Evolutionary conservation across 2,329 filamentous ascomycete species (phyloP).

Genomic region (Ophiostoma australiae): DNA sequence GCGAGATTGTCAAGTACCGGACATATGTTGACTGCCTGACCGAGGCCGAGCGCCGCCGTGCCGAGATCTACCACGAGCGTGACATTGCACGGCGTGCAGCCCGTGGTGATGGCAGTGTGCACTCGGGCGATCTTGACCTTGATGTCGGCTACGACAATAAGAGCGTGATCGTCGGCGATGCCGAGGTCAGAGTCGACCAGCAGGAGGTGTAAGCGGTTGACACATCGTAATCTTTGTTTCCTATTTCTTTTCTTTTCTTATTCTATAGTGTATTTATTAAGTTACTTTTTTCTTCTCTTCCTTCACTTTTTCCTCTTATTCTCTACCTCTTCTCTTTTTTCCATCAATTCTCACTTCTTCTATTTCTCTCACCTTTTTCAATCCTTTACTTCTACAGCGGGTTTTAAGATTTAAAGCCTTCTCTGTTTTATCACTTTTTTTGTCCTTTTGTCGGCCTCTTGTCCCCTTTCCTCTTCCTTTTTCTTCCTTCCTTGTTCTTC

Average conservation of each 20-base stretch:
- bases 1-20: conserved; percentile 93
- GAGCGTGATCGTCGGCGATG: conserved; percentile 15
- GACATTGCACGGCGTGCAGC: conserved; percentile 48
- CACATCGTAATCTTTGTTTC: neutral
- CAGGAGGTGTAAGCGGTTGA: neutral
- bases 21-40: conserved; percentile 87
- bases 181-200: conserved; percentile 15
- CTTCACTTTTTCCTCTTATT: neutral
- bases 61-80: conserved; percentile 63
- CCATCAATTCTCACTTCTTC: too few species aligned
- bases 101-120: conserved; percentile 35
- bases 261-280: neutral
- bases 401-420: neutral
- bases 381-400: neutral
- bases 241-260: neutral
- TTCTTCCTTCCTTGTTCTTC: neutral
- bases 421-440: neutral
- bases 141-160: neutral
- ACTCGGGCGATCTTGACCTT: conserved; percentile 17
- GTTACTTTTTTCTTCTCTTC: neutral
- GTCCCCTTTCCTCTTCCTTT: neutral
- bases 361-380: neutral
- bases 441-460: too few species aligned
- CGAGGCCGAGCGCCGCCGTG: conserved; percentile 63
- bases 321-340: neutral